Percentiles rank a stretch among this genome's conserved stretches.
phyloP scores from a whole-genome alignment of 805 yeast species.

The Metschnikowia cubensis region DNA sequence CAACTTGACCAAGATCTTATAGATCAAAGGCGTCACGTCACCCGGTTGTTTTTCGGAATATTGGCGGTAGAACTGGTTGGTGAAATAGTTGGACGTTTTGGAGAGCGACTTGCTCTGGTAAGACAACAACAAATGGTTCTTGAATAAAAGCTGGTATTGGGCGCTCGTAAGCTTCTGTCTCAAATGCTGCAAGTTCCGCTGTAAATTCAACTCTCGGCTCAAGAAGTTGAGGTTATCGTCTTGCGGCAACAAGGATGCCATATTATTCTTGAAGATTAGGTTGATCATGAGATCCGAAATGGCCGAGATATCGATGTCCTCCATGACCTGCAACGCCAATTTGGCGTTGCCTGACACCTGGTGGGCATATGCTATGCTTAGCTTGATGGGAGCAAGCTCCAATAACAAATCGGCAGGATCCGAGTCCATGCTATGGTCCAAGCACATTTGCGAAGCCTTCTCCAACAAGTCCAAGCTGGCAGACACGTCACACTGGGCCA shows the following conservation, averaged over 20 bases:
- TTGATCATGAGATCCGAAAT: constrained; percentile 38
- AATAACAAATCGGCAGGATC: constrained; percentile 41
- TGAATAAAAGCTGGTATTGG: constrained; percentile 38
- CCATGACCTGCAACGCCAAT: constrained; percentile 11
- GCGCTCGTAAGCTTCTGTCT: constrained; percentile 25
- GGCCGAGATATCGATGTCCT: constrained; percentile 19
- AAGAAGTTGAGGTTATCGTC: constrained; percentile 20
- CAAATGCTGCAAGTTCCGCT: constrained; percentile 20
- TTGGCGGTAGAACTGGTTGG: constrained; percentile 16
- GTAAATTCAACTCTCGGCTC: constrained; percentile 32
- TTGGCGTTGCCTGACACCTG: constrained; percentile 18
- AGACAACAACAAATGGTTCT: constrained; percentile 44
- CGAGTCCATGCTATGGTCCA: constrained; percentile 30
- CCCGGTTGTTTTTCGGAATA: constrained; percentile 24
- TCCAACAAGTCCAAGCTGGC: constrained; percentile 43
- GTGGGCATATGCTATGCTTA: constrained; percentile 57
- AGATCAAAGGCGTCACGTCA: constrained; percentile 30
- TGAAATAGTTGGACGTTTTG: constrained; percentile 22
- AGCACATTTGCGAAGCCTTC: constrained; percentile 43
- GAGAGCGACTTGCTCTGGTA: constrained; percentile 37
- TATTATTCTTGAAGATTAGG: constrained; percentile 45
- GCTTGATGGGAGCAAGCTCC: constrained; percentile 57
- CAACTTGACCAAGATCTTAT: constrained; percentile 27
- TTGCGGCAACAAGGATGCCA: constrained; percentile 24
- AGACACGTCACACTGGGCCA: constrained; percentile 38